Base-by-base conservation (phyloP, 2,329 filamentous ascomycete genomes). In the Xylaria sp. region DNA sequence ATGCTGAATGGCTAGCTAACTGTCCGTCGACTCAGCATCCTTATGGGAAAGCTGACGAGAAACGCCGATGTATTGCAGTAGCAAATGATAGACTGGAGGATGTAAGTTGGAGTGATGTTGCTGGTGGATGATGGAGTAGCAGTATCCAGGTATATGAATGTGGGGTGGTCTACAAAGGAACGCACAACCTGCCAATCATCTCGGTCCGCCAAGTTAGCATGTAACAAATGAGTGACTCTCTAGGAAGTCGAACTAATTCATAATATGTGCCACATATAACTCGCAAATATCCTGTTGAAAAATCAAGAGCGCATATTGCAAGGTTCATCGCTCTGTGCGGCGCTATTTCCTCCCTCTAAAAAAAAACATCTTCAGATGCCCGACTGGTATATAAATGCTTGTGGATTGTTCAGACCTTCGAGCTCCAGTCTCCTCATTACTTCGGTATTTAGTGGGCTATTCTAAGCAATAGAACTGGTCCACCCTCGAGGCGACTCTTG, bases 1-100 rank as follows among this genome's bases (percentile, higher is more conserved):
- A 75, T 76, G 25, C 63, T 59, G 69, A 28, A 56, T 44, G 12
- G 52, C 39, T 51, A 39, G 41, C 37, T 41, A 25, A 34, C 1
- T 31, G 44, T 18, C 51, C 46, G 10, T 56, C 28, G 67, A 31
- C 23, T 61, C 31, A 31, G 64, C 69, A 69, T 71, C 15, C 28
- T 69, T 46, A 46, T 59, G 48, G 44, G 2, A 48, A 55, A 60
- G 48, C 56, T 25, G 48, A 39, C 9, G 25, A 52, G 51, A 41
- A 23, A 34, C 39, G 54, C n/a, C 13, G 15, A 62, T 9, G 28
- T 12, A 18, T 20, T 63, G 34, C 39, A 28, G 34, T 63, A 48
- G 44, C 46, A 25, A 59, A 37, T 37, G 48, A 3, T 52, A 60
- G 41, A 31, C 48, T n/a, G 52, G 57, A 18, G 28, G 39, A 31